Base-by-base conservation (phyloP, 2,329 filamentous ascomycete genomes). In the Aspergillus phoenicis region DNA sequence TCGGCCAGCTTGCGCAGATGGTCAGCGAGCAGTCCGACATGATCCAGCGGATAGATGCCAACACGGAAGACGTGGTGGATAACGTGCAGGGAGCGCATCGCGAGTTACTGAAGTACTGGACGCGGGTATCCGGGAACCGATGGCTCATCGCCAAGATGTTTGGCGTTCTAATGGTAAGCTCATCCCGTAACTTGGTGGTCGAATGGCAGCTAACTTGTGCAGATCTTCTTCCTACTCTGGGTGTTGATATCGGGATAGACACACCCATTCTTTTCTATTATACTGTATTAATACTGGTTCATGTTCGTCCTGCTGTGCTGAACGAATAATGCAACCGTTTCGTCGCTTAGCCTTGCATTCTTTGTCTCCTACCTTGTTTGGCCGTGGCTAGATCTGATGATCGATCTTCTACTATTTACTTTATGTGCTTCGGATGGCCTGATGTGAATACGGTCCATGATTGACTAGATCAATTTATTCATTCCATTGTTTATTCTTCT, bases 71-170 rank as follows among this genome's bases (percentile, higher is more conserved):
- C 70, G 92, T 99, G 5, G 94, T 99, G 58, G 94, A 98, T 72
- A 99, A 99, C 70, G 94, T 99, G n/a, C 87, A 97, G 72, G 95
- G 95, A 17, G 95, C 95, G 5, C 95, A 99, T 75, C 85, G 93
- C 64, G 94, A 99, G 78, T 76, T 99, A 72, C 87, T 99, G 80
- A 97, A 97, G 77, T 99, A 98, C 79, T 99, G 95, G 94, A 90
- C 87, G 28, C 85, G 93, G 43, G 93, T 98, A 28, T 95, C 92
- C 59, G 92, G 93, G 64, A 99, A 99, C 80, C 85, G 95, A 66
- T 98, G 94, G 95, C 81, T 99, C 66, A 89, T 98, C 69, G 93
- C 93, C 47, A 91, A 90, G 75, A 88, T 88, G 86, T 83, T 84
- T 75, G 82, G 94, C 62, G 91, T 97, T 53, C 79, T 98, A 69